Evolutionary conservation across 139 green algal species (phyloP), one percentile per base, ranked within the genome.

Genomic region (Volvox reticuliferus): DNA sequence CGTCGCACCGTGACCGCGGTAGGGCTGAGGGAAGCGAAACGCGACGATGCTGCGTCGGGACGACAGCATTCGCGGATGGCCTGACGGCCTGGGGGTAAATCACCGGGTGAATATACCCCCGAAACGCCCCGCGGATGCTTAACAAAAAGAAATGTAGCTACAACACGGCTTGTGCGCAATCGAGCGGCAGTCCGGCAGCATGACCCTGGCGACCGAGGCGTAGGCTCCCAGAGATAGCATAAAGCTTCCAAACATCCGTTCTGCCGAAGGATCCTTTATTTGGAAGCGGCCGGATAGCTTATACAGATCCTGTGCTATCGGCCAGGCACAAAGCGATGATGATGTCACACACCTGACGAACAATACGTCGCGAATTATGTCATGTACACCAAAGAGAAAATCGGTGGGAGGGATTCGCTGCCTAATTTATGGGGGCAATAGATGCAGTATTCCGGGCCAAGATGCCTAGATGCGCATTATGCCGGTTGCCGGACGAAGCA

Each of bases 21-120:
- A 84, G 20, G 36, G 37, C 21, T 84, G 30, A 44, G 21, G 1
- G 78, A 37, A n/a, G 78, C 78, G 20, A 32, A 32, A 35, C 36
- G 14, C 22, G 36, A 33, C 16, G 78, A 26, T 13, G 12, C 36
- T 26, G 78, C 19, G 78, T 24, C 78, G 37, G 37, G 78, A 68
- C 78, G 78, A 65, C 20, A 67, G 78, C 78, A 84, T 84, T 35
- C 78, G 75, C 24, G 33, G 76, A 22, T 84, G 78, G 78, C 78
- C 78, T 84, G 78, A 61, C 37, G 78, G 78, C 78, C 78, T 84
- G 78, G 78, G 32, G 22, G 78, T 24, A 19, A 68, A 35, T 13
- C 36, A n/a, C 35, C 36, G 14, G 78, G 78, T 33, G 36, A 84
- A 2, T 50, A 20, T 19, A 35, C 75, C 75, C 33, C 30, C 75